Base-by-base conservation (phyloP, 768 basidiomycete species). In the Lentinula raphanica region DNA sequence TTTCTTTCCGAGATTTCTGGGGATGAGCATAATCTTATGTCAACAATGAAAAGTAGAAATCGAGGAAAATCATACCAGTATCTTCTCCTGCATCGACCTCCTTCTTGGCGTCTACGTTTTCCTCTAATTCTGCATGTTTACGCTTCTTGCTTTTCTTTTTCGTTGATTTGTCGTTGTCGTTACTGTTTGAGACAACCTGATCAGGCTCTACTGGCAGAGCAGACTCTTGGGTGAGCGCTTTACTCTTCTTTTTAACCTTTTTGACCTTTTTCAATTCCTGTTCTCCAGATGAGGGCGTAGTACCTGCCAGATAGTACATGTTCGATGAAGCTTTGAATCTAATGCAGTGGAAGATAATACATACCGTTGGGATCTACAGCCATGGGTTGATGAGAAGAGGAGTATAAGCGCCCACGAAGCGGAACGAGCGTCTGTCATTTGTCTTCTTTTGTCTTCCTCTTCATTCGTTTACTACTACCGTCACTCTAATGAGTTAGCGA, bases 111-210 rank as follows among this genome's bases (percentile, higher is more conserved):
- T 12, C 17, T 3, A 23, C 25, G 31, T 29, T 42, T 46, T 27
- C 35, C 48, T 63, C 54, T 13, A 53, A 45, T 49, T 63, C 58
- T 7, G 56, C 38, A 39, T 54, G 60, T 46, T 60, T 65, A 27
- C 58, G 58, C 58, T 66, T 68, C 58, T 67, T 68, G 28, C 56
- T 59, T 50, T 72, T 68, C 65, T 63, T 68, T 39, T 39, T 27
- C 3, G 51, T 13, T 9, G n/a, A 2, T 15, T 46, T 56, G 8
- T 28, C 51, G 28, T 53, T 28, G 28, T 28, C 25, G 11, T 7
- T 15, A 53, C 12, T 53, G n/a, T 25, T 21, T 2, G 54, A 45
- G 25, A 28, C 17, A 7, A 44, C 36, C 32, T 56, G 40, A 13
- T 23, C 25, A 35, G 54, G 29, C 13, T 40, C 54, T 19, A n/a